Base-by-base conservation (phyloP, 306 rosid species). In the Hippophae gyantsensis region DNA sequence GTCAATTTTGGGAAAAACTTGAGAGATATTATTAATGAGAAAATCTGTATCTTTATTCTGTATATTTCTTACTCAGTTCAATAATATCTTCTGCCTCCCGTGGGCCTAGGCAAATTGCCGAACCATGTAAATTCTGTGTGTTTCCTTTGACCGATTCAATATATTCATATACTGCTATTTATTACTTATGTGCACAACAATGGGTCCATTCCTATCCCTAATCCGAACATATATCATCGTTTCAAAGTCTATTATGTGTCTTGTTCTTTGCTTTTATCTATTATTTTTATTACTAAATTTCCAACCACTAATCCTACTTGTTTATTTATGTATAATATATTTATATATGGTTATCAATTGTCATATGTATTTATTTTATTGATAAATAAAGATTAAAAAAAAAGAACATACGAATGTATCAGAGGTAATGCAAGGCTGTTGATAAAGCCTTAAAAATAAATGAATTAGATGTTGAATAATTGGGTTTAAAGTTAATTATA, bases 171-270 rank as follows among this genome's bases (percentile, higher is more conserved):
- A n/a, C n/a, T n/a, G n/a, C n/a, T n/a, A n/a, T n/a, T n/a, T n/a
- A n/a, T n/a, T n/a, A n/a, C n/a, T n/a, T n/a, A n/a, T n/a, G n/a
- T n/a, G n/a, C n/a, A n/a, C n/a, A n/a, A n/a, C n/a, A n/a, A 75
- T 3, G 96, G 99, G 65, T 92, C 89, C 96, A 85, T 88, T 81
- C 88, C 99, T 74, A 92, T 73, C 7, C 99, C 99, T 60, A 92
- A 63, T 48, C 79, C 93, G 62, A 92, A 82, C 99, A 92, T 92
- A 77, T 92, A 88, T 66, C 52, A 75, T 76, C 96, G 88, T 92
- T 5, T 87, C 99, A 47, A 83, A 80, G 71, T 88, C 99, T 12
- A 88, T 81, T 41, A 67, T 2, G 92, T 75, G 23, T 10, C n/a
- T 45, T 67, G 50, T 72, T 56, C 9, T 62, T 42, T 74, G 82